Evolutionary conservation across 116 monocot genomes (phyloP), one percentile per base, ranked within the genome.

Genomic region (Dioscorea cayenensis): DNA sequence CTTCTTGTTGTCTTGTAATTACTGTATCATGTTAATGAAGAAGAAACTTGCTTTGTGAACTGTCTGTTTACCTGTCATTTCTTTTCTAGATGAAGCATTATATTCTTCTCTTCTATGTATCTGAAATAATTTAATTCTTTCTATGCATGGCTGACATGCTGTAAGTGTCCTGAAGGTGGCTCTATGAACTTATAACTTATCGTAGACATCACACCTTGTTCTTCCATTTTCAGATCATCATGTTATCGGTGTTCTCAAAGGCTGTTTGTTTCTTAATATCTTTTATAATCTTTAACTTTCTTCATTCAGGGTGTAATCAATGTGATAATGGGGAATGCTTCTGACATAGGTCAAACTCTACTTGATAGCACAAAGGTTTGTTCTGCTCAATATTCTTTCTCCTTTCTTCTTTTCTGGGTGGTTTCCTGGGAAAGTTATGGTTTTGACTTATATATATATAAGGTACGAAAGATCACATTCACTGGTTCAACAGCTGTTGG

Each of bases 401-500:
- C 8, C 43, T 1, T 43, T 43, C 43, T 43, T 8, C 12, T 43
- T 43, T 43, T 43, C 12, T 1, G 4, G 12, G 43, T 43, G 43
- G 43, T 43, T 43, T 18, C n/a, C 55, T 18, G 17, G 18, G 12
- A 5, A 49, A 14, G 3, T 75, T 5, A 63, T 51, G 36, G 67
- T 20, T 65, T 14, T 49, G 17, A 55, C 21, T 28, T 16, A 49
- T 14, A 7, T 11, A 29, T 78, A 27, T 51, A 20, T 49, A 62
- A 96, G 96, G 96, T 96, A 50, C 80, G 90, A 50, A 92, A 96
- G 73, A 69, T 96, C 48, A 96, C 96, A 7, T 96, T 96, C 73
- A 96, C 96, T 63, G 96, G 96, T 52, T 96, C 96, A 75, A 96
- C 96, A 76, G 84, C 87, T 72, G 92, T 96, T 64, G 96, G 96